Evolutionary conservation across 768 basidiomycete species (phyloP).

Genomic region (Agaricus blazei): DNA sequence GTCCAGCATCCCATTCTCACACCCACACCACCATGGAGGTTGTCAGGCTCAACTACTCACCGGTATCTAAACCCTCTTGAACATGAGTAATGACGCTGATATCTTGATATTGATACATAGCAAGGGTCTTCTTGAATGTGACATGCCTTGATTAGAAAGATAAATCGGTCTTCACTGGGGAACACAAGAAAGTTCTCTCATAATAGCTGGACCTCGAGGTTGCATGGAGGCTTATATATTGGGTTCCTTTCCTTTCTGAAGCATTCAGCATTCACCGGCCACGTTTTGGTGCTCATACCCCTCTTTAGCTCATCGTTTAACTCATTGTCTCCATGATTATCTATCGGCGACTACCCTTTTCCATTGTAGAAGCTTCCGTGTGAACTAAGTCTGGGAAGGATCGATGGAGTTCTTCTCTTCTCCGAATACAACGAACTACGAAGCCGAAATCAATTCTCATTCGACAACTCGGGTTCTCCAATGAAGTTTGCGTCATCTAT

Average conservation of each 20-base stretch:
- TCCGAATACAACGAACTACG: no score
- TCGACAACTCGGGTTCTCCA: no score
- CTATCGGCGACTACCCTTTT: no score
- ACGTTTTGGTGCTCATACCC: neutral
- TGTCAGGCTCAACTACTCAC: neutral
- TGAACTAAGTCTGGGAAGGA: no score
- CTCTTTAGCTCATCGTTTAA: no score
- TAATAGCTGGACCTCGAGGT: neutral
- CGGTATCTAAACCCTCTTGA: neutral
- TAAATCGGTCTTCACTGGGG: neutral
- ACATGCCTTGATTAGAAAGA: neutral
- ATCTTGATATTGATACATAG: neutral
- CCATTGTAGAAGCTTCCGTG: no score
- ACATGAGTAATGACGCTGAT: neutral
- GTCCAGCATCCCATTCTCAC: neutral
- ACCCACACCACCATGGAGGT: constrained; percentile 9
- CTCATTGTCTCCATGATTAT: no score
- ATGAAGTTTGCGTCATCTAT: no score
- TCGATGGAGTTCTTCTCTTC: no score
- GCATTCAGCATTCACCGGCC: neutral
- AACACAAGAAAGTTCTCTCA: neutral
- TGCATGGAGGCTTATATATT: neutral
- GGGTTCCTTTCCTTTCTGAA: neutral
- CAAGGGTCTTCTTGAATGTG: neutral
- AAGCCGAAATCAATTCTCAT: no score